Evolutionary conservation across 2,329 filamentous ascomycete genomes (phyloP).

Genomic region (Cercospora sojina): DNA sequence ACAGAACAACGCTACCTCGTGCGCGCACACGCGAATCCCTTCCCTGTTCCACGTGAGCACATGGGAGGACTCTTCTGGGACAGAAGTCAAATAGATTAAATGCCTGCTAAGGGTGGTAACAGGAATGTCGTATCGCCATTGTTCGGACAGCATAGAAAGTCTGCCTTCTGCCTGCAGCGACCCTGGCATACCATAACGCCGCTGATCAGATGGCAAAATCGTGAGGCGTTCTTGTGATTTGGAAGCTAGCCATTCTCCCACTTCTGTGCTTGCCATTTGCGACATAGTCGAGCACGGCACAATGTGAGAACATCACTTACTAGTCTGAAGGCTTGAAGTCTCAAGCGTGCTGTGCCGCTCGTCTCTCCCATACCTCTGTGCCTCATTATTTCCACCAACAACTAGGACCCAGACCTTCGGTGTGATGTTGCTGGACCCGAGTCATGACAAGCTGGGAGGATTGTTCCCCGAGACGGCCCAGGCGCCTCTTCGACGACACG

Average conservation of each 20-base stretch:
- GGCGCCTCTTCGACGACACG: not conserved
- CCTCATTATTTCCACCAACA: not conserved
- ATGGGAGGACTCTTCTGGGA: not conserved
- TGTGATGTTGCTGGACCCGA: not conserved
- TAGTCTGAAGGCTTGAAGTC: not conserved
- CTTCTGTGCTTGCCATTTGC: not conserved
- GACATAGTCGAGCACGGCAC: not conserved
- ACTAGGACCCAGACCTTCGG: not conserved
- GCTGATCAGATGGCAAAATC: not conserved
- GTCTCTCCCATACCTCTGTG: not conserved
- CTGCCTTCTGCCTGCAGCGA: not conserved
- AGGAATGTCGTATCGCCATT: not conserved
- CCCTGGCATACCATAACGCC: not conserved
- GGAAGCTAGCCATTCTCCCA: not conserved
- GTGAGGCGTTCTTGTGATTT: not conserved
- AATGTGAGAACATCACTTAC: not conserved
- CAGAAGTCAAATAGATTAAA: not conserved
- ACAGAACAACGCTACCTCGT: not conserved
- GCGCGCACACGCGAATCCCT: not conserved
- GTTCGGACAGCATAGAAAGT: not conserved
- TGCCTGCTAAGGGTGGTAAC: not conserved
- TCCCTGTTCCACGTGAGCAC: not conserved
- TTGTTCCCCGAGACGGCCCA: not conserved
- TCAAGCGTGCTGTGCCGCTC: not conserved
- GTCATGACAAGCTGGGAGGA: not conserved